Evolutionary conservation across 73 alveolate genomes (phyloP).

Genomic region (Paramecium biaurelia): DNA sequence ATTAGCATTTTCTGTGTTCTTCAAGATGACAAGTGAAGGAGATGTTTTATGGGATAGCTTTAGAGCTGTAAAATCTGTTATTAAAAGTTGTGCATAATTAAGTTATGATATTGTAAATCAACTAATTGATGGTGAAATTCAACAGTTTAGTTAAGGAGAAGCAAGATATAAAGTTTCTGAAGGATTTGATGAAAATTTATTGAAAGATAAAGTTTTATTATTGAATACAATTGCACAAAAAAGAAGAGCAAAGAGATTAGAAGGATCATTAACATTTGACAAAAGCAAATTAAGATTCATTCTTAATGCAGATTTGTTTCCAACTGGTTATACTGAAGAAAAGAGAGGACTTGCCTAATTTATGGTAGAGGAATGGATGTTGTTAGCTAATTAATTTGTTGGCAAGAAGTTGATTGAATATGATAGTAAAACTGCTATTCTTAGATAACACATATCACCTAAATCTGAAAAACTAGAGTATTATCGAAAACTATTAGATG

Average conservation of each 20-base stretch:
- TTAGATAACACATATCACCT: conserved; percentile 87
- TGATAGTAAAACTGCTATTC: conserved; percentile 73
- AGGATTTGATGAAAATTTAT: conserved; percentile 8
- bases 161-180: conserved; percentile 70
- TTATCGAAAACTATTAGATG: conserved; percentile 69
- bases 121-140: conserved; percentile 62
- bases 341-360: conserved; percentile 83
- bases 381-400: conserved; percentile 95
- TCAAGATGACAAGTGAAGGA: conserved; percentile 48
- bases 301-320: conserved; percentile 83
- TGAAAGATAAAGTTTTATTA: conserved; percentile 25
- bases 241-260: conserved; percentile 82
- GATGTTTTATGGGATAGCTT: conserved; percentile 95
- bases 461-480: conserved; percentile 71
- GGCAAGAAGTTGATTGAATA: conserved; percentile 82
- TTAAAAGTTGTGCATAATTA: conserved; percentile 81
- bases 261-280: conserved; percentile 93
- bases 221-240: conserved; percentile 39
- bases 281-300: conserved; percentile 94
- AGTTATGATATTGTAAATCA: conserved; percentile 81
- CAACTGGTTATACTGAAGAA: conserved; percentile 88
- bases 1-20: conserved; percentile 87
- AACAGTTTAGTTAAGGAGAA: conserved; percentile 48
- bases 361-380: conserved; percentile 97
- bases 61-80: conserved; percentile 79